A percentile compares a stretch with the other conserved stretches of the same genome.
phyloP scores from a whole-genome alignment of 2,329 filamentous ascomycete genomes.

The Diaporthe australafricana region DNA sequence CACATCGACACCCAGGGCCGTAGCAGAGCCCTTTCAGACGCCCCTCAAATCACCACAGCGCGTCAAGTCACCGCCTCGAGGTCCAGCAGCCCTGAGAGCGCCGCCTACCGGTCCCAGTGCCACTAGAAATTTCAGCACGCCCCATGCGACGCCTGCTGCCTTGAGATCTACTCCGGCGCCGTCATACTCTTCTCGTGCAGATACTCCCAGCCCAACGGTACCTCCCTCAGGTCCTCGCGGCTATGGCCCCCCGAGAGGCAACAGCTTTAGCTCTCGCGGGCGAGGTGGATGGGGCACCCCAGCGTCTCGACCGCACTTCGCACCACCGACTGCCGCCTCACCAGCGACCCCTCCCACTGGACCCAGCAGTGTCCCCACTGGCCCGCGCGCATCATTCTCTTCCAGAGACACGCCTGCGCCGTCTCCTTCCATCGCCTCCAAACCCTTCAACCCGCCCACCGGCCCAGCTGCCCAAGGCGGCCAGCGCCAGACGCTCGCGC shows the following conservation, averaged over 20 bases:
- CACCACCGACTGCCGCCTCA: conserved; percentile 46
- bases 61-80: conserved; percentile 63
- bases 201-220: conserved; percentile 58
- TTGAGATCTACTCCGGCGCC: conserved; percentile 42
- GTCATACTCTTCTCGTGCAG: conserved; percentile 50
- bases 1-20: conserved; percentile 31
- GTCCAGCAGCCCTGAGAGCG: conserved; percentile 64
- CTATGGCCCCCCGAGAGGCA: conserved; percentile 59
- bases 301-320: conserved; percentile 38
- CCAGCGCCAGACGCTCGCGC: conserved; percentile 59
- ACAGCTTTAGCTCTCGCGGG: conserved; percentile 56
- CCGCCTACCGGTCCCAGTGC: conserved; percentile 60
- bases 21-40: conserved; percentile 23
- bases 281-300: conserved; percentile 48
- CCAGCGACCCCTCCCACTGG: conserved; percentile 54
- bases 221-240: conserved; percentile 67
- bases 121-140: conserved; percentile 53
- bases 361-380: conserved; percentile 59
- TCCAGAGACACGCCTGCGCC: conserved; percentile 45
- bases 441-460: conserved; percentile 68
- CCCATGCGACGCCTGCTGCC: conserved; percentile 50
- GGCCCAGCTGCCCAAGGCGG: conserved; percentile 58
- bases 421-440: conserved; percentile 51
- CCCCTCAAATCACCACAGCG: conserved; percentile 41
- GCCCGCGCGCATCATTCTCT: conserved; percentile 55